A percentile compares a stretch with the other conserved stretches of the same genome.
phyloP scores from a whole-genome alignment of 495 filamentous ascomycete genomes.

The Penicillium cataractarum region DNA sequence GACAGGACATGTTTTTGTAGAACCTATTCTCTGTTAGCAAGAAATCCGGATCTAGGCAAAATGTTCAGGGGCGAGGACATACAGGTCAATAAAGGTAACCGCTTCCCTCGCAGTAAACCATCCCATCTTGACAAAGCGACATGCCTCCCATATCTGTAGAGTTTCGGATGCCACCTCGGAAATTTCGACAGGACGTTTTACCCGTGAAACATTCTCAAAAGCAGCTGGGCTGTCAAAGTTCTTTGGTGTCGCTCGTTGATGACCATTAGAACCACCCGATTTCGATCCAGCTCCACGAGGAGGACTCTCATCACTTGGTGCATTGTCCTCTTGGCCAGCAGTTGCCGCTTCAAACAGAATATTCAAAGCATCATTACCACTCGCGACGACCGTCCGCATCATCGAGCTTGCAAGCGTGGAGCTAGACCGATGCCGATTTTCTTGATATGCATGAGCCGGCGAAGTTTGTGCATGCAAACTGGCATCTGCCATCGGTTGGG shows the following conservation, averaged over 20 bases:
- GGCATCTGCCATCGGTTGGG: conserved; percentile 9
- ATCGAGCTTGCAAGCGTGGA: conserved; percentile 46
- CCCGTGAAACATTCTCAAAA: conserved; percentile 26
- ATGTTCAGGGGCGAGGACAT: conserved; percentile 27
- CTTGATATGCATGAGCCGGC: conserved; percentile 19
- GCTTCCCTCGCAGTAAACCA: conserved; percentile 58
- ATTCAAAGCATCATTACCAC: conserved; percentile 57
- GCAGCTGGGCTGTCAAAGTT: conserved; percentile 26
- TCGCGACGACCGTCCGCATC: conserved; percentile 54
- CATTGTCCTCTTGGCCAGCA: conserved; percentile 33
- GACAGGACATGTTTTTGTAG: conserved; percentile 54
- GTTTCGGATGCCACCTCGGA: conserved; percentile 37
- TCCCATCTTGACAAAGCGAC: conserved; percentile 56
- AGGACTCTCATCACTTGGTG: conserved; percentile 19
- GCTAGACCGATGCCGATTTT: conserved; percentile 34
- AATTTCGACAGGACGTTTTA: conserved; percentile 34
- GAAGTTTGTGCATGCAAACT: conserved; percentile 13
- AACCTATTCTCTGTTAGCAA: conserved; percentile 49
- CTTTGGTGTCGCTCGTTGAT: conserved; percentile 17
- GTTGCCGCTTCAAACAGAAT: conserved; percentile 57
- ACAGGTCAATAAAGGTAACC: conserved; percentile 55
- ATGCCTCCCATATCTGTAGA: conserved; percentile 52
- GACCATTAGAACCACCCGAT: conserved; percentile 13
- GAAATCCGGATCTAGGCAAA: neutral
- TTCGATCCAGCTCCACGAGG: conserved; percentile 17